These are phyloP conservation scores for Vitis amurensis DNA, from an alignment of 164 flowering plant genomes.

Conservation along the genomic window DNA sequence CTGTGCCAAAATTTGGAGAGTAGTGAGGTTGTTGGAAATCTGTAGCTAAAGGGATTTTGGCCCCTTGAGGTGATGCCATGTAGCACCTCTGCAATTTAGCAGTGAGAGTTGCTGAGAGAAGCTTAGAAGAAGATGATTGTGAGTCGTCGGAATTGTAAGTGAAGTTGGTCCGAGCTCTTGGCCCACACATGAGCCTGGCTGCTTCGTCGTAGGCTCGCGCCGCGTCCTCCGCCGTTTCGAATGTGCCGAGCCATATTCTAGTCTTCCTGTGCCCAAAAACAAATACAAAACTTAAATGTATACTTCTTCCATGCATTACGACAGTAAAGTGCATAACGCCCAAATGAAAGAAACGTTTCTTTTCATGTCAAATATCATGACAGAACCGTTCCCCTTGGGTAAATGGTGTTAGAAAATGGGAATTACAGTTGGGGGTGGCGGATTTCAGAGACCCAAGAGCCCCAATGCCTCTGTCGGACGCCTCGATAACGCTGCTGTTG, in stretches of 20 bases:
- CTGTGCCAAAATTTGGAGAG: not conserved
- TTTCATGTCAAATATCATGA: too few relatives aligned
- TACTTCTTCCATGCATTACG: too few relatives aligned
- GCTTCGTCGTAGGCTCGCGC: slow-evolving; percentile 55
- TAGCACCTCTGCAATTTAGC: slow-evolving; percentile 48
- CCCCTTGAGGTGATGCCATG: slow-evolving; percentile 30
- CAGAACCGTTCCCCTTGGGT: too few relatives aligned
- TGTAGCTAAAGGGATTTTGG: slow-evolving; percentile 6
- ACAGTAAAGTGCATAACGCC: too few relatives aligned
- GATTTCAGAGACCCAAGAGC: slow-evolving; percentile 59
- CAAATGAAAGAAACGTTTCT: too few relatives aligned
- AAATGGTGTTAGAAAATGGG: not conserved
- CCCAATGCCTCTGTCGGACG: slow-evolving; percentile 56
- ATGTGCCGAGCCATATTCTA: slow-evolving; percentile 55
- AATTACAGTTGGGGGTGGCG: slow-evolving; percentile 51
- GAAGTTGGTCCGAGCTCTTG: slow-evolving; percentile 45
- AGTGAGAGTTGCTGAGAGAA: slow-evolving; percentile 34
- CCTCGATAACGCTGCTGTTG: slow-evolving; percentile 47
- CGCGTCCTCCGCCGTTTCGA: slow-evolving; percentile 56
- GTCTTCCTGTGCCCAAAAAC: slow-evolving; percentile 37
- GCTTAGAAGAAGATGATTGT: slow-evolving; percentile 24
- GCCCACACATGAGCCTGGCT: slow-evolving; percentile 49
- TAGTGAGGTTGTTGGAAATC: not conserved
- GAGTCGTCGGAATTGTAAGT: slow-evolving; percentile 27
- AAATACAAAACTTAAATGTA: not conserved